phyloP scores from a whole-genome alignment of 768 basidiomycete genomes.

The Gloeophyllum trabeum region DNA sequence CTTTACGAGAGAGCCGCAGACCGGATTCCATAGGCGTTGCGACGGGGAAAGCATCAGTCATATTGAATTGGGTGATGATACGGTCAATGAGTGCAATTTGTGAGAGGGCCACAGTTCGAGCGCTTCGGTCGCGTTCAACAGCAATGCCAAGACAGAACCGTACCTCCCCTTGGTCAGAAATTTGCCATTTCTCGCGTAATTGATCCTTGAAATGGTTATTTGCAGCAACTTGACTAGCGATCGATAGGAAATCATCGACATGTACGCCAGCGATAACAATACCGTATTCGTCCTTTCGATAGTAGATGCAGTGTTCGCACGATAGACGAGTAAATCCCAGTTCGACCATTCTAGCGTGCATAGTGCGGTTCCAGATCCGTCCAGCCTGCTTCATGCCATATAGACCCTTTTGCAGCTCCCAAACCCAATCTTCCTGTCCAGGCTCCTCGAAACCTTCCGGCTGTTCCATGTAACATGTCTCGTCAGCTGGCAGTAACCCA shows the following conservation, averaged over 20 bases:
- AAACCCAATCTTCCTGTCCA: not conserved
- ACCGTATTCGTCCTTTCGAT: not conserved
- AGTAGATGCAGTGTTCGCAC: constrained; percentile 5
- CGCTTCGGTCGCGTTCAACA: constrained; percentile 5
- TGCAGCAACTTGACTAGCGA: not conserved
- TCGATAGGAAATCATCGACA: constrained; percentile 5
- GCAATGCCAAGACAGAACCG: constrained; percentile 11
- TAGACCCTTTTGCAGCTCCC: not conserved
- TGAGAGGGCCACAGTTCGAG: constrained; percentile 17
- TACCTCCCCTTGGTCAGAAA: constrained; percentile 8
- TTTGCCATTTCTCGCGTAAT: not conserved
- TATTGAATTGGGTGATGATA: constrained; percentile 13
- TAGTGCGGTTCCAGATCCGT: constrained; percentile 3
- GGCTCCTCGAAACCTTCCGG: not conserved
- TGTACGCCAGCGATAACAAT: not conserved
- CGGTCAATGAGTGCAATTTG: constrained; percentile 22
- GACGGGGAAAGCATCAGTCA: constrained; percentile 14
- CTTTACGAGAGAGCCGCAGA: no score
- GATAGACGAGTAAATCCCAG: constrained; percentile 1
- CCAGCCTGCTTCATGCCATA: constrained; percentile 5
- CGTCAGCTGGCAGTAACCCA: not conserved
- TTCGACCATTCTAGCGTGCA: not conserved
- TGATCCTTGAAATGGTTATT: not conserved
- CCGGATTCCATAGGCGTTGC: constrained; percentile 16
- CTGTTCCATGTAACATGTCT: not conserved